phyloP scores from a whole-genome alignment of 176 grass and related monocot species.

The Oryza glaberrima region DNA sequence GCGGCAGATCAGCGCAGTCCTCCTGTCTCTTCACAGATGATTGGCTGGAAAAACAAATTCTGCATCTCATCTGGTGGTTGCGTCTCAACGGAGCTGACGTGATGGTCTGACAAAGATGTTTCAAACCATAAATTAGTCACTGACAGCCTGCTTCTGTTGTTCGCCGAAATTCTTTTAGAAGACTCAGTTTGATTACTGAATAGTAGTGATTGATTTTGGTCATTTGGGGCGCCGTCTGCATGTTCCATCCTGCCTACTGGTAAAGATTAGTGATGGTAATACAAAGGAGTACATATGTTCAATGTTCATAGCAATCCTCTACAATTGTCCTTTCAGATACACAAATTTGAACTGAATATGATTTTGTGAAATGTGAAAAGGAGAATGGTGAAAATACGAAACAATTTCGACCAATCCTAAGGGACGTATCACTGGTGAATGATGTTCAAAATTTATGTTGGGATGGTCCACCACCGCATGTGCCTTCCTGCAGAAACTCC shows the following conservation, averaged over 20 bases:
- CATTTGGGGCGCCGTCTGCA: no score
- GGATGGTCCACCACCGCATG: neutral
- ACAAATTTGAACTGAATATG: neutral
- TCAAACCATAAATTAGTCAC: neutral
- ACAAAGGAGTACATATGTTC: no score
- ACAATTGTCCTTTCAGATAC: neutral
- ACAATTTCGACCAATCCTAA: neutral
- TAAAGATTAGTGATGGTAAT: neutral
- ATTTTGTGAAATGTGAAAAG: neutral
- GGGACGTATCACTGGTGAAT: neutral
- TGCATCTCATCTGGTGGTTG: neutral
- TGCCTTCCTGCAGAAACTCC: neutral
- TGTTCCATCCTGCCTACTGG: neutral
- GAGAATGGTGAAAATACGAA: neutral
- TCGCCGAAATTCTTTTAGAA: neutral
- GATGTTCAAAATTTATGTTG: neutral
- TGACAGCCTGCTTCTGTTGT: neutral
- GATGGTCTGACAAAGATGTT: neutral
- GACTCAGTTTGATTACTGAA: neutral
- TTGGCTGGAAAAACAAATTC: neutral
- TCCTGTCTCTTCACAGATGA: neutral
- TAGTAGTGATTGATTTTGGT: neutral
- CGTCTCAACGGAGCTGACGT: neutral
- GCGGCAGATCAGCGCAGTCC: neutral
- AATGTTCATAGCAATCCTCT: neutral